Conservation (phyloP, 345 rosid genomes). For the Triadica sebifera region DNA sequence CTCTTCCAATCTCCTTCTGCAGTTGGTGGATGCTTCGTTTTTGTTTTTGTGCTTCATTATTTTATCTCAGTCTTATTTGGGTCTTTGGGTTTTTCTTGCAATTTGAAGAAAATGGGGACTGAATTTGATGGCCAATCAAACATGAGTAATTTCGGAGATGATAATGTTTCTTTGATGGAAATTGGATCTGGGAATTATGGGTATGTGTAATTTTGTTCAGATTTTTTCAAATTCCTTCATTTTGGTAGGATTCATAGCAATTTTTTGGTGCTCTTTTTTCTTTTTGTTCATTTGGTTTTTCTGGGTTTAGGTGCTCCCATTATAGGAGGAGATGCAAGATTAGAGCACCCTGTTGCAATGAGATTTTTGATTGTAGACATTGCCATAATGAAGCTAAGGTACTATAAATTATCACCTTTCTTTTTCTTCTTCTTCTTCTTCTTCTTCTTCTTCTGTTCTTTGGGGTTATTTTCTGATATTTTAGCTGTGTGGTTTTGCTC, state of each 20-base stretch:
- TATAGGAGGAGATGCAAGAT: conserved; percentile 83
- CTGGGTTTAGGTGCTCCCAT: conserved; percentile 63
- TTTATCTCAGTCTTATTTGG: conserved; percentile 2
- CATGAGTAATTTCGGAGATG: conserved; percentile 15
- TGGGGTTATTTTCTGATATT: too few species aligned
- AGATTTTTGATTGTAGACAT: conserved; percentile 79
- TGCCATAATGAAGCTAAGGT: conserved; percentile 94
- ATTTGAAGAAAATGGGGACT: conserved; percentile 19
- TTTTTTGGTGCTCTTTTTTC: too few species aligned
- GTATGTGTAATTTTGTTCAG: conserved; percentile 31
- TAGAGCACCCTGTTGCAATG: conserved; percentile 82
- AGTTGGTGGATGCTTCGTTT: too few species aligned
- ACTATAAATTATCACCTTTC: neutral
- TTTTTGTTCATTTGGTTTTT: neutral
- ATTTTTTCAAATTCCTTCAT: neutral
- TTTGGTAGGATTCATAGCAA: too few species aligned
- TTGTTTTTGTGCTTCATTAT: neutral
- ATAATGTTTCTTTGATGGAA: conserved; percentile 26
- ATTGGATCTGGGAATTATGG: conserved; percentile 63
- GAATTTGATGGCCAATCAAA: neutral
- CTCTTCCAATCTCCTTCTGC: too few species aligned
- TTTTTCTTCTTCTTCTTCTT: too few species aligned
- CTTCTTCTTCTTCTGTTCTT: too few species aligned
- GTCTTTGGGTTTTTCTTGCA: neutral
- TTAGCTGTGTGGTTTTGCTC: too few species aligned